Evolutionary conservation across 345 rosid genomes (phyloP).

Genomic region (Euphorbia lathyris): DNA sequence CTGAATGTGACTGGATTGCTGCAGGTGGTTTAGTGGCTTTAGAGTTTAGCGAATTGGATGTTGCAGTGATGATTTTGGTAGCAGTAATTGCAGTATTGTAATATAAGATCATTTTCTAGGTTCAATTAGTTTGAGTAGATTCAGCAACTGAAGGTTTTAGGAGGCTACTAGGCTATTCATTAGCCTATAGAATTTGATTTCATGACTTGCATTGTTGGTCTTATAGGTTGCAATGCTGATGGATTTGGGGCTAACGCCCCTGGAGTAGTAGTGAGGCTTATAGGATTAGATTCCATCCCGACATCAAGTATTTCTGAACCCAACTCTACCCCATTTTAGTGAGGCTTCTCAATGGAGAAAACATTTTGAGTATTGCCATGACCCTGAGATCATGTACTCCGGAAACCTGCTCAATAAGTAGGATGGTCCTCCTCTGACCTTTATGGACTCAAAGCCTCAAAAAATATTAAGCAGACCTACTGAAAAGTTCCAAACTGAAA

Average conservation of each 20-base stretch:
- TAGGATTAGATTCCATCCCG: slow-evolving; percentile 91
- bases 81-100: not conserved
- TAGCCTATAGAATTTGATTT: too few relatives aligned
- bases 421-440: slow-evolving; percentile 35
- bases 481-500: slow-evolving; percentile 94
- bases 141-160: too few relatives aligned
- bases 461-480: slow-evolving; percentile 57
- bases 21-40: not conserved
- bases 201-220: too few relatives aligned
- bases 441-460: slow-evolving; percentile 40
- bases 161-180: too few relatives aligned
- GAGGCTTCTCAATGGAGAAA: slow-evolving; percentile 42
- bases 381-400: too few relatives aligned
- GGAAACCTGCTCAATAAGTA: slow-evolving; percentile 47
- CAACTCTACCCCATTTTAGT: slow-evolving; percentile 45
- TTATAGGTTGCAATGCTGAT: slow-evolving; percentile 88
- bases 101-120: too few relatives aligned
- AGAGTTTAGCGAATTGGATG: not conserved
- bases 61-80: not conserved
- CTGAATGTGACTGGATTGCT: not conserved
- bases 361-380: too few relatives aligned
- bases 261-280: slow-evolving; percentile 90
- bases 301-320: slow-evolving; percentile 48
- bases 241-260: slow-evolving; percentile 75
- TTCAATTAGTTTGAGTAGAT: too few relatives aligned